Conservation (phyloP, 768 basidiomycete genomes). For the Basidioascus undulatus region DNA sequence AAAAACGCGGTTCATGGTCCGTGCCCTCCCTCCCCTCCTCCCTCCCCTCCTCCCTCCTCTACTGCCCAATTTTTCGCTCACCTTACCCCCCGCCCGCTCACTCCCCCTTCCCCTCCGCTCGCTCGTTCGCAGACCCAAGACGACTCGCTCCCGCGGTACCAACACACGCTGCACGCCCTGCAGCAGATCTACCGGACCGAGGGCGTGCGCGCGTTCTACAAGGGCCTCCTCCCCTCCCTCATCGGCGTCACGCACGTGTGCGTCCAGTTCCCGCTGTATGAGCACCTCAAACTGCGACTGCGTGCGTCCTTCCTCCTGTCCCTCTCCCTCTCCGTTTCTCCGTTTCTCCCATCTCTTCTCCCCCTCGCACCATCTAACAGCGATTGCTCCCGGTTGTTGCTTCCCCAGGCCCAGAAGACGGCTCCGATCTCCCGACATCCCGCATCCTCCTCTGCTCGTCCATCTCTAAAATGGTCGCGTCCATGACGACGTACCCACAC, state of each 20-base stretch:
- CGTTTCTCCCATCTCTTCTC: neutral
- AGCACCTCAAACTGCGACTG: constrained; percentile 62
- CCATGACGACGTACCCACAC: constrained; percentile 87
- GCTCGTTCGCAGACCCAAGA: constrained; percentile 46
- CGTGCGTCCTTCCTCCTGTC: constrained; percentile 35
- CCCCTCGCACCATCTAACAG: neutral
- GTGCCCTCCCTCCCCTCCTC: constrained; percentile 7
- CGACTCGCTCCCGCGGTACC: constrained; percentile 49
- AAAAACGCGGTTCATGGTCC: neutral
- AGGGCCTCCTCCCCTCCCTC: constrained; percentile 74
- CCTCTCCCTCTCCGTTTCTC: neutral
- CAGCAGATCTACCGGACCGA: constrained; percentile 71
- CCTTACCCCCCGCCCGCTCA: neutral
- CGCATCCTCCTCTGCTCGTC: constrained; percentile 73
- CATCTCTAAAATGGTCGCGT: constrained; percentile 87
- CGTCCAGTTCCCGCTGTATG: constrained; percentile 92
- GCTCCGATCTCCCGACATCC: constrained; percentile 25
- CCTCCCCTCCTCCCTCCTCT: neutral
- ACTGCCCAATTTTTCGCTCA: neutral
- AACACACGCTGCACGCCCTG: constrained; percentile 74
- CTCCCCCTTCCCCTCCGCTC: neutral
- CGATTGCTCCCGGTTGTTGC: neutral
- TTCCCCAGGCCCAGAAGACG: constrained; percentile 15
- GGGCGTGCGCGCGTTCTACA: constrained; percentile 72
- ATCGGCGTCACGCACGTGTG: constrained; percentile 86